phyloP scores from a whole-genome alignment of 129 eudicot species.

The Daucus carota region DNA sequence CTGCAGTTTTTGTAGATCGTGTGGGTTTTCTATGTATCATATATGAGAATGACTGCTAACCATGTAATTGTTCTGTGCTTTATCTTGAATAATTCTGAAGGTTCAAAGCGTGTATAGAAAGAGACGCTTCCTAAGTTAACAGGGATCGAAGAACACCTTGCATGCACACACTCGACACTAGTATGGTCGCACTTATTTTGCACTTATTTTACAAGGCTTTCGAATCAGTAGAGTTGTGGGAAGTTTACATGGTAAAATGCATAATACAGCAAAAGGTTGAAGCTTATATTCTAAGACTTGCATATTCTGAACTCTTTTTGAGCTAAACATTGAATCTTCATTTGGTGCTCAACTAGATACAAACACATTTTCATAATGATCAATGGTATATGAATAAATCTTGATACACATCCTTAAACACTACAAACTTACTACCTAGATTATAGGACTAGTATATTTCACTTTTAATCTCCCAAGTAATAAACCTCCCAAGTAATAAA shows the following conservation, averaged over 20 bases:
- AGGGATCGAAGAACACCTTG: not conserved
- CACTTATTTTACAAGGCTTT: not conserved
- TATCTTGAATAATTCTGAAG: not conserved
- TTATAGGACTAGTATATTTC: no score
- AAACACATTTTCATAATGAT: not conserved
- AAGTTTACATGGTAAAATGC: not conserved
- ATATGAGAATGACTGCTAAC: not conserved
- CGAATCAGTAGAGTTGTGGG: not conserved
- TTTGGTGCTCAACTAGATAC: not conserved
- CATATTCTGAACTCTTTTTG: not conserved
- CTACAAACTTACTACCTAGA: no score
- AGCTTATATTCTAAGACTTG: not conserved
- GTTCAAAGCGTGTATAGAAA: not conserved
- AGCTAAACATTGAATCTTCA: not conserved
- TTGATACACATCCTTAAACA: no score
- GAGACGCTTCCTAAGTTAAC: not conserved
- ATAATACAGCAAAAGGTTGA: not conserved
- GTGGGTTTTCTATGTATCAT: conserved; percentile 1
- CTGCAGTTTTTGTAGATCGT: conserved; percentile 26
- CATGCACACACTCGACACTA: not conserved
- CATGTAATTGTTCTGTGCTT: not conserved
- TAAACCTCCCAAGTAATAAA: no score
- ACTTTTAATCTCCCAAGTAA: no score
- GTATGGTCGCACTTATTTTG: not conserved
- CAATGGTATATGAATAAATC: no score